Conservation (phyloP, 1,139 yeast genomes). For the Candida sp. region DNA sequence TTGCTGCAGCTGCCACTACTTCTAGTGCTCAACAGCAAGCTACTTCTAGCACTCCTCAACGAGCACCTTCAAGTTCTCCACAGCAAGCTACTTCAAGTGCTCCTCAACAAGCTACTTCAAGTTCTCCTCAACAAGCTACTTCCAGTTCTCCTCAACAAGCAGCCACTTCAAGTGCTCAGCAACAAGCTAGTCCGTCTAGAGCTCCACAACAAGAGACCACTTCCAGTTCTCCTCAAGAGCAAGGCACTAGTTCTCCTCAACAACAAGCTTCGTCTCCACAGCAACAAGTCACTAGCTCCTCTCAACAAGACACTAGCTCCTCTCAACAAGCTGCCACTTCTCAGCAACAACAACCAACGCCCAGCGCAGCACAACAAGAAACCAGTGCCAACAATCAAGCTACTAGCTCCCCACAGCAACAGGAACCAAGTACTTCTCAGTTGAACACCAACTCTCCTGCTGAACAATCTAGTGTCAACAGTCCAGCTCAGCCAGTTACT, state of each 20-base stretch:
- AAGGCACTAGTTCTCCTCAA: background rate
- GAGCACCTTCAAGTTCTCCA: background rate
- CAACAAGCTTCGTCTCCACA: background rate
- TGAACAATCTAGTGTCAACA: background rate
- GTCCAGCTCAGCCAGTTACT: background rate
- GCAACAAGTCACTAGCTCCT: too few species aligned
- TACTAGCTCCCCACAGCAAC: conserved; percentile 7
- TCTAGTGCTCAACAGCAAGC: background rate
- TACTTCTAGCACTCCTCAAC: background rate
- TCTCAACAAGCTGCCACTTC: background rate
- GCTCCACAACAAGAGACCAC: background rate
- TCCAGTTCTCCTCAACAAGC: background rate
- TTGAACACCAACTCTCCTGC: conserved; percentile 5
- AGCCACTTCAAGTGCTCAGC: background rate
- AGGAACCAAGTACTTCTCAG: background rate
- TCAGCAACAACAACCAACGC: background rate
- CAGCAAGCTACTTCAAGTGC: too few species aligned
- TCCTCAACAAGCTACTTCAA: too few species aligned
- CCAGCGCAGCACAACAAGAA: background rate
- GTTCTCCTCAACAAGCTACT: too few species aligned
- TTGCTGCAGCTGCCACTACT: background rate
- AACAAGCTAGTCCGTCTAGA: background rate
- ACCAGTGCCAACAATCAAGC: too few species aligned
- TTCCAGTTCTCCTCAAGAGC: background rate
- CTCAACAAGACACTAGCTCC: background rate